These are phyloP conservation scores for Aspergillus affinis DNA, from an alignment of 495 filamentous ascomycete genomes.

Conservation along the genomic window DNA sequence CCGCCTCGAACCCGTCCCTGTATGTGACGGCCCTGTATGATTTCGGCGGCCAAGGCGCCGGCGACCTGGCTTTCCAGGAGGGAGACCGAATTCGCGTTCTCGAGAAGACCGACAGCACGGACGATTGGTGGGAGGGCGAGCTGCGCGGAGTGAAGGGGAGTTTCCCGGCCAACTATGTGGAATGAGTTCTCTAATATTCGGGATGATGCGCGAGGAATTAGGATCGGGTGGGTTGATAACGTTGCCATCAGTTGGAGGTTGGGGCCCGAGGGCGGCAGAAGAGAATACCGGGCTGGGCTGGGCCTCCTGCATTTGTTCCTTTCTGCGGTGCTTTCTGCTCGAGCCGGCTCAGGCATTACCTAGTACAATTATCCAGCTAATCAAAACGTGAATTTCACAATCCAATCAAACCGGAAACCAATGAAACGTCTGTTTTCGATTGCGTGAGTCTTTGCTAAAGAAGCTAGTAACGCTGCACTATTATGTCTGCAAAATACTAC, in stretches of 20 bases:
- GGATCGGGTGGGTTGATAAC: not conserved
- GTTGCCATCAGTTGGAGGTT: too few relatives aligned
- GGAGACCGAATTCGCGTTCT: slow-evolving; percentile 83
- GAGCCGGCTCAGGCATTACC: not conserved
- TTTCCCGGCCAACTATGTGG: slow-evolving; percentile 90
- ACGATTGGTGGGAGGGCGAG: slow-evolving; percentile 98
- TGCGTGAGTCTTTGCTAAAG: not conserved
- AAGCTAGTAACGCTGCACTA: not conserved
- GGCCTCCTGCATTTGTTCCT: not conserved
- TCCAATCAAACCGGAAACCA: not conserved
- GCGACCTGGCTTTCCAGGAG: slow-evolving; percentile 79
- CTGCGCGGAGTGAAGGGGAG: slow-evolving; percentile 68
- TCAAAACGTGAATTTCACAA: not conserved
- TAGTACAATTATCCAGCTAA: not conserved
- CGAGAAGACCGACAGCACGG: slow-evolving; percentile 78
- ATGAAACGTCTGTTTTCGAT: not conserved
- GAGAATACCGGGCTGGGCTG: not conserved
- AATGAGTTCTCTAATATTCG: slow-evolving; percentile 9
- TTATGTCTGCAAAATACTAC: not conserved
- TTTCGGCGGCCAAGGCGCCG: slow-evolving; percentile 68
- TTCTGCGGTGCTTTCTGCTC: too few relatives aligned
- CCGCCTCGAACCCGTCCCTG: slow-evolving; percentile 32
- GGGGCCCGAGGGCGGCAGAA: too few relatives aligned
- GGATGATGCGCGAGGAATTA: not conserved
- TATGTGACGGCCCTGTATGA: slow-evolving; percentile 82